Base-by-base conservation (phyloP, 352 stramenopile species). In the Pythium insidiosum region DNA sequence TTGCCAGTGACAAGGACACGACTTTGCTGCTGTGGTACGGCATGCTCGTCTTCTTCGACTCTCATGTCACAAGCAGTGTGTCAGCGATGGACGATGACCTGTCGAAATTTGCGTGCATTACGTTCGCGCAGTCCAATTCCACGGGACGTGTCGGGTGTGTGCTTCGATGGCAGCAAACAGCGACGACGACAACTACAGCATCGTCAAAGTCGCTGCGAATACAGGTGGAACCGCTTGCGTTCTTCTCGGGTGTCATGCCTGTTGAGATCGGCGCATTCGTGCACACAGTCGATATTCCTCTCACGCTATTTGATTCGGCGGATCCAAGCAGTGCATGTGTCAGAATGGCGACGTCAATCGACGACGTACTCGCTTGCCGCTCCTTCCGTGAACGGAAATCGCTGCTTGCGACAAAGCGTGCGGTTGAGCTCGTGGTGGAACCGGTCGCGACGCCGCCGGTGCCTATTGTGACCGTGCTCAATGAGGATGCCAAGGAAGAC, bases 321-420 rank as follows among this genome's bases (percentile, higher is more conserved):
- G 36, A n/a, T 11, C 21, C 1, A 42, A 52, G 11, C 22, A 20
- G 4, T 58, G 50, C 9, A 9, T 33, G 28, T 26, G 29, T 49
- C 12, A 1, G 3, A 13, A 1, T 9, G n/a, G 29, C 50, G 7
- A 23, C 46, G 13, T 45, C 37, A 4, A 36, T 48, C 4, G 43
- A 21, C 5, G 21, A 53, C 6, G 30, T 58, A 3, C 19, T 58
- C 6, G 19, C 15, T 1, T 58, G 50, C 20, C 23, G 50, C 31
- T 51, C 25, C 30, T 58, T 58, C 33, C 50, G 50, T 18, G 50
- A 58, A 19, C 50, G 50, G 7, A 58, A 58, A 37, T 58, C 50
- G 3, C 19, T 58, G 7, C 23, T 58, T 20, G 50, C 36, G 10
- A 45, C 30, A 4, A 29, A 13, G 1, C 21, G n/a, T 5, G 0